phyloP scores from a whole-genome alignment of 192 early-diverging fungal genomes.

The Dissophora ornata region DNA sequence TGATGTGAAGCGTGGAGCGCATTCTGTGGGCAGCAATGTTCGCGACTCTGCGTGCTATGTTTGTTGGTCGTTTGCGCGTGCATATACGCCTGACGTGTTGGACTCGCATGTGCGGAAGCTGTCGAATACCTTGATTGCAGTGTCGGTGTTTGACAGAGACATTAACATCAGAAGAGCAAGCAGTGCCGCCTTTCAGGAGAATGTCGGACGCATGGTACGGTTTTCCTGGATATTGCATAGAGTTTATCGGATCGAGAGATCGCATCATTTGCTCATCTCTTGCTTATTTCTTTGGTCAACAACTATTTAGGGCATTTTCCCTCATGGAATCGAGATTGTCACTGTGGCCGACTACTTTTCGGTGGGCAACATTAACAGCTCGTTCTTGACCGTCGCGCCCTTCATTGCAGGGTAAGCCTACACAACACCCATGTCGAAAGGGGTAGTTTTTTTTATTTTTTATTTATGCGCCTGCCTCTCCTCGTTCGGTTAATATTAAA shows the following conservation, averaged over 20 bases:
- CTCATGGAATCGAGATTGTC: conserved; percentile 93
- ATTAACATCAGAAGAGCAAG: conserved; percentile 92
- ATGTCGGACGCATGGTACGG: conserved; percentile 87
- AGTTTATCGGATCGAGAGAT: too few species aligned
- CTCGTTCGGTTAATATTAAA: too few species aligned
- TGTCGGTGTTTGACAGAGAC: conserved; percentile 92
- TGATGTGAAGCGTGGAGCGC: conserved; percentile 88
- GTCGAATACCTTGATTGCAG: conserved; percentile 81
- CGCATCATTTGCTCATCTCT: too few species aligned
- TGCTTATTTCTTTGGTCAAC: too few species aligned
- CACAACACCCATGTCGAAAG: too few species aligned
- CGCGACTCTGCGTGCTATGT: conserved; percentile 98
- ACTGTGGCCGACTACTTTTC: conserved; percentile 93
- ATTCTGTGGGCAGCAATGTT: conserved; percentile 94
- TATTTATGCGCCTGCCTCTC: too few species aligned
- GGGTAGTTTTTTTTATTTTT: too few species aligned
- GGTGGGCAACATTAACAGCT: conserved; percentile 82
- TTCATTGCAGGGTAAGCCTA: conserved; percentile 83
- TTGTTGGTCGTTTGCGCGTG: conserved; percentile 96
- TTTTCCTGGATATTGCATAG: too few species aligned
- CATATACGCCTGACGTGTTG: conserved; percentile 81
- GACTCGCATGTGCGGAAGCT: conserved; percentile 70
- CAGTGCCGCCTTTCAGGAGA: conserved; percentile 97
- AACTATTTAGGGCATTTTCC: conserved; percentile 81
- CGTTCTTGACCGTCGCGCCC: conserved; percentile 78